Evolutionary conservation across 177 flowering plant genomes (phyloP).

Genomic region (Vitis hybrid): DNA sequence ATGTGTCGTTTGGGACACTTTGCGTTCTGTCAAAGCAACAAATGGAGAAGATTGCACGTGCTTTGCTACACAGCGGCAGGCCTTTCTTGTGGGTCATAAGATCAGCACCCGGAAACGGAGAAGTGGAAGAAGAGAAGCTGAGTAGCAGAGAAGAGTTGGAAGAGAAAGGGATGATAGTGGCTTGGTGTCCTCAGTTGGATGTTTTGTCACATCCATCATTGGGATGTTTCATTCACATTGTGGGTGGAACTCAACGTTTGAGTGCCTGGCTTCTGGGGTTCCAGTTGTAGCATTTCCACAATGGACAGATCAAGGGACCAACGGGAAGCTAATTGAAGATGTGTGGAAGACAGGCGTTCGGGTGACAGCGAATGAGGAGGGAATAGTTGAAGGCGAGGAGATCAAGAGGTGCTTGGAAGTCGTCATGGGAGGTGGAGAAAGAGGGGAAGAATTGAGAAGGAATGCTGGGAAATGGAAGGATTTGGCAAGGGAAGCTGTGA

Average conservation of each 20-base stretch:
- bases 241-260: conserved; percentile 55
- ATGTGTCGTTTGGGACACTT: conserved; percentile 44
- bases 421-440: conserved; percentile 28
- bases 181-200: conserved; percentile 55
- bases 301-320: conserved; percentile 53
- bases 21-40: conserved; percentile 21
- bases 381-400: conserved; percentile 29
- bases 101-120: background rate
- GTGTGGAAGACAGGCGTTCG: conserved; percentile 39
- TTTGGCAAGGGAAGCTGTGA: too few species aligned
- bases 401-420: conserved; percentile 39
- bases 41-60: conserved; percentile 35
- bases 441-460: too few species aligned
- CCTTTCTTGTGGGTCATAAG: conserved; percentile 53
- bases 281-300: conserved; percentile 60
- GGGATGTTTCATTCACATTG: conserved; percentile 50
- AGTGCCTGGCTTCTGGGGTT: conserved; percentile 41
- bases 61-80: conserved; percentile 13
- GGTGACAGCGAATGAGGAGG: conserved; percentile 22
- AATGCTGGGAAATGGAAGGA: too few species aligned
- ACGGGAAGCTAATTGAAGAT: conserved; percentile 48
- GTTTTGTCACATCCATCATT: conserved; percentile 39
- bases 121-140: conserved; percentile 11
- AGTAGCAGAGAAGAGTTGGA: conserved; percentile 24
- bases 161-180: conserved; percentile 35